Base-by-base conservation (phyloP, 2,329 filamentous ascomycete species). In the Aspergillus tubingensis region DNA sequence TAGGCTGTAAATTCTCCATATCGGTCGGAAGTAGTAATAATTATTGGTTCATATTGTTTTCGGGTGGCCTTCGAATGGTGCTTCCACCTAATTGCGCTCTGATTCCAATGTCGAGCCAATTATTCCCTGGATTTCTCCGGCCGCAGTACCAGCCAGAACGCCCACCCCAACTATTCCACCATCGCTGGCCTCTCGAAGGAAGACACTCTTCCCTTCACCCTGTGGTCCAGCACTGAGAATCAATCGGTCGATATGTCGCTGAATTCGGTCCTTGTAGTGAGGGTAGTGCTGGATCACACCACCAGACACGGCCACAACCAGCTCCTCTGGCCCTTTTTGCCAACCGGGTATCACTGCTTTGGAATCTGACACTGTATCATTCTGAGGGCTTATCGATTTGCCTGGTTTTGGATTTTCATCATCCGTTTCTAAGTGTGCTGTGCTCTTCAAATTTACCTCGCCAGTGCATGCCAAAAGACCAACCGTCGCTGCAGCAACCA, bases 261-360 rank as follows among this genome's bases (percentile, higher is more conserved):
- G 89, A 63, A 88, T 89, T 60, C 88, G 86, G 49, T 78, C 75
- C 38, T 90, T 79, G 73, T 90, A 92, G 66, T 88, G 81, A 43
- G 90, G 89, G 70, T 91, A 91, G 68, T 90, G 86, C 13, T 86
- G 85, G 58, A 93, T 92, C 68, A 90, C 91, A 17, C 89, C 88
- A 15, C 90, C 90, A 0, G 90, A 91, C 70, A 91, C 91, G 0
- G 90, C 90, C 23, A 93, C 88, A 1, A 90, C 86, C 23, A 92
- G 74, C 67, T 90, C 87, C 60, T 85, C 80, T 0, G 74, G 71
- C 5, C 73, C 73, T 15, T 72, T 68, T 25, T 70, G 64, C 71
- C 71, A 78, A 67, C 61, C 72, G 63, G 41, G 59, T 36, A 62
- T 61, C 4, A 60, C 8, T 7, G 41, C 10, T 13, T 13, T 13